Percentiles rank a stretch among this genome's conserved stretches.
These are phyloP conservation scores for Elasticomyces elasticus DNA, from an alignment of 495 filamentous ascomycete genomes.

Conservation along the genomic window DNA sequence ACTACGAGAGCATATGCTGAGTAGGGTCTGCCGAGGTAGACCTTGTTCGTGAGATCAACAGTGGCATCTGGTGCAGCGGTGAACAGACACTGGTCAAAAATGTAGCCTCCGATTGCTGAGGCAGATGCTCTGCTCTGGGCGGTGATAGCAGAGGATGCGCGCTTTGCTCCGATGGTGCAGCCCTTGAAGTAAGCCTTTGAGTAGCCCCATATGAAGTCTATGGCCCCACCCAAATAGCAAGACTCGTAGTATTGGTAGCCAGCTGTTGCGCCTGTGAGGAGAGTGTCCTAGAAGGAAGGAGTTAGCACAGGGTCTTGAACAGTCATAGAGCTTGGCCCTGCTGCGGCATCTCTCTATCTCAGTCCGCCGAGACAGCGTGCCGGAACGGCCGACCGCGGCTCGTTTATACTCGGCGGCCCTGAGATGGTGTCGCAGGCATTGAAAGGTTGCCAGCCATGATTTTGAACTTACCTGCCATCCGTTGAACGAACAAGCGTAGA, in stretches of 20 bases:
- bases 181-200: constrained; percentile 22
- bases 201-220: constrained; percentile 23
- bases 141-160: constrained; percentile 13
- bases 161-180: constrained; percentile 19
- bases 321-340: no score
- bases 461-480: no score
- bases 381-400: no score
- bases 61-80: constrained; percentile 17
- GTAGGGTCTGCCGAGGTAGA: constrained; percentile 18
- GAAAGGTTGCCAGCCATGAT: no score
- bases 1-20: constrained; percentile 17
- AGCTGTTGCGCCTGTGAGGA: constrained; percentile 15
- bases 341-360: no score
- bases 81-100: constrained; percentile 21
- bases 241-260: constrained; percentile 22
- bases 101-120: constrained; percentile 17
- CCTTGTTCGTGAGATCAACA: constrained; percentile 12
- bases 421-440: no score
- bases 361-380: no score
- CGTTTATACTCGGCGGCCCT: no score
- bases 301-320: no score
- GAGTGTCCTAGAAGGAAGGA: no score
- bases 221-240: constrained; percentile 14
- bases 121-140: constrained; percentile 17
- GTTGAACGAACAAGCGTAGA: constrained; percentile 14